Evolutionary conservation across 371 early-diverging fungal species (phyloP), one percentile per base, ranked within the genome.

Genomic region (Haplosporangium sp.): DNA sequence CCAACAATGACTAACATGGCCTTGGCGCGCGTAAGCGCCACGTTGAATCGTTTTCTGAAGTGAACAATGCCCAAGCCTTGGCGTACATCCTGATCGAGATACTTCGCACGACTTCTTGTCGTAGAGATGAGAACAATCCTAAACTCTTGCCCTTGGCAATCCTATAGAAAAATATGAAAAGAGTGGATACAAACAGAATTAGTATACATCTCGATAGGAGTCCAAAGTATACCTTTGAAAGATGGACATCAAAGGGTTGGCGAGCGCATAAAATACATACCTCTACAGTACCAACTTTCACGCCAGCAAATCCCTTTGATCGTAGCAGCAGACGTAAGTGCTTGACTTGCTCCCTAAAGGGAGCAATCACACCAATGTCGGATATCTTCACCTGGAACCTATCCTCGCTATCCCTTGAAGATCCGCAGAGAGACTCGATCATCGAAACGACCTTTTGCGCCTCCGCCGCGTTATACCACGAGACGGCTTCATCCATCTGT

Each of bases 71-170:
- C 88, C 9, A 85, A 48, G 10, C 82, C 80, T 38, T 62, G 62
- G 10, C 64, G 66, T 10, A 81, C 55, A 77, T 87, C 88, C 38
- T 82, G 66, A 36, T 73, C 62, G 29, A 86, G 51, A 64, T 74
- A 77, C 48, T 70, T 64, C 5, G 53, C 54, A 10, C 80, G 73
- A 40, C 81, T 74, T n/a, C 88, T 71, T 5, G 86, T 86, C 5
- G 81, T 82, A 1, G 83, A 83, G 10, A 87, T 59, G 18, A 87
- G 64, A 48, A 85, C 82, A 11, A 86, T 72, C 51, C 68, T 60
- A 52, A 82, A 72, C 55, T 87, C 88, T 69, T 80, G 80, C 55
- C 87, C 88, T 68, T 85, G 84, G 50, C 79, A 87, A 54, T 84
- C 83, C 77, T 76, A 55, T 37, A n/a, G 38, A 40, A 3, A 10